phyloP scores from a whole-genome alignment of 2,329 filamentous ascomycete genomes.

The Trematosphaeria pertusa region DNA sequence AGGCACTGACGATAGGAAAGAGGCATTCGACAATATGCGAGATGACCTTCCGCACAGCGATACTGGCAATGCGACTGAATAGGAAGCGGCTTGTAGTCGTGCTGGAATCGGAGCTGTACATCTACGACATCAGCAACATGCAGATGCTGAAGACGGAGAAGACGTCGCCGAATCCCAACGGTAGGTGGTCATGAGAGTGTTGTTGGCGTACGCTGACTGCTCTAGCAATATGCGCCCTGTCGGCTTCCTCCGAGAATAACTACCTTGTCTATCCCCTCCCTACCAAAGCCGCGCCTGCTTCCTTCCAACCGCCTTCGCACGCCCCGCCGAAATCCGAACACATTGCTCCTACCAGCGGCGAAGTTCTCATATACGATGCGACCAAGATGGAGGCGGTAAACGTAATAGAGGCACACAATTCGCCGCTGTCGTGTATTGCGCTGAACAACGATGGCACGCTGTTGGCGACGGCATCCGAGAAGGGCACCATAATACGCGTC shows the following conservation, averaged over 20 bases:
- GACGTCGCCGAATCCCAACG: slow-evolving; percentile 88
- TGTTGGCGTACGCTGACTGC: slow-evolving; percentile 21
- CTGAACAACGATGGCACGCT: slow-evolving; percentile 92
- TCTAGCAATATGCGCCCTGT: slow-evolving; percentile 85
- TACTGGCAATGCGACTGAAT: slow-evolving; percentile 92
- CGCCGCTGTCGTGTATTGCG: slow-evolving; percentile 87
- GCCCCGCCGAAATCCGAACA: slow-evolving; percentile 80
- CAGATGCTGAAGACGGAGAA: slow-evolving; percentile 90
- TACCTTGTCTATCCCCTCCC: slow-evolving; percentile 94
- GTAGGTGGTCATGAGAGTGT: slow-evolving; percentile 45
- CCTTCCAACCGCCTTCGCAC: slow-evolving; percentile 72
- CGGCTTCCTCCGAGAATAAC: slow-evolving; percentile 93
- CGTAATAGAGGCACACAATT: slow-evolving; percentile 92
- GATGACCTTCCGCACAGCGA: slow-evolving; percentile 96
- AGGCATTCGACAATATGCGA: slow-evolving; percentile 91
- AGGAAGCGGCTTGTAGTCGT: slow-evolving; percentile 92
- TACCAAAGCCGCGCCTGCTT: slow-evolving; percentile 62
- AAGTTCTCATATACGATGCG: slow-evolving; percentile 92
- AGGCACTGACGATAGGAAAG: slow-evolving; percentile 46
- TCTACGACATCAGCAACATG: slow-evolving; percentile 99
- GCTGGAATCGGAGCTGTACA: slow-evolving; percentile 93
- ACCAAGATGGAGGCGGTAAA: slow-evolving; percentile 90
- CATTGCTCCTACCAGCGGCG: slow-evolving; percentile 83
- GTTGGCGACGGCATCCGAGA: slow-evolving; percentile 93
- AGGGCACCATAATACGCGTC: slow-evolving; percentile 94